A percentile compares a stretch with the other conserved stretches of the same genome.
These are phyloP conservation scores for Rhizopus sp. DNA, from an alignment of 371 early-diverging fungal genomes.

Conservation along the genomic window DNA sequence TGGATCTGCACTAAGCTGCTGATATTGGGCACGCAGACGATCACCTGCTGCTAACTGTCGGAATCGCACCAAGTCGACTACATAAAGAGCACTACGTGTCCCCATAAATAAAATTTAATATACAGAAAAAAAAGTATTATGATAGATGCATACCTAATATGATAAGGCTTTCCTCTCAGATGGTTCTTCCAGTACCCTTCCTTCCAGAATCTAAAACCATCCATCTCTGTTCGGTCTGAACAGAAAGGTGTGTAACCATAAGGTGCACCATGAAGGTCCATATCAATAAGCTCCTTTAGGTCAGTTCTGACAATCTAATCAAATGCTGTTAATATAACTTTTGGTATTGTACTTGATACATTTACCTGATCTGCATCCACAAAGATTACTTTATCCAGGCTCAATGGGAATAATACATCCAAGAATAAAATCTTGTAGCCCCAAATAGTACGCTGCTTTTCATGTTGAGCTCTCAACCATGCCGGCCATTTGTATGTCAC, in stretches of 20 bases:
- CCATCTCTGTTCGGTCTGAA: conserved; percentile 88
- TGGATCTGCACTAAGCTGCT: conserved; percentile 85
- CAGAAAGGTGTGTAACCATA: conserved; percentile 98
- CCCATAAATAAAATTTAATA: not conserved
- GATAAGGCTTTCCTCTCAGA: conserved; percentile 88
- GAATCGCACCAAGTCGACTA: conserved; percentile 90
- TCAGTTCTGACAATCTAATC: conserved; percentile 89
- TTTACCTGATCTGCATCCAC: conserved; percentile 95
- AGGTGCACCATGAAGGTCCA: conserved; percentile 90
- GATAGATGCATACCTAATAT: conserved; percentile 62
- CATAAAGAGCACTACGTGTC: conserved; percentile 79
- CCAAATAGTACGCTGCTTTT: conserved; percentile 97
- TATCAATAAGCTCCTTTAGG: conserved; percentile 84
- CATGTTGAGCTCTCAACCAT: conserved; percentile 89
- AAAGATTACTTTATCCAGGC: conserved; percentile 94
- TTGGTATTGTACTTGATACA: not conserved
- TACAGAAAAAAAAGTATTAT: not conserved
- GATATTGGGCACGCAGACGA: conserved; percentile 90
- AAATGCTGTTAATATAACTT: not conserved
- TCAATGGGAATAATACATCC: conserved; percentile 94
- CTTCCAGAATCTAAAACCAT: conserved; percentile 97
- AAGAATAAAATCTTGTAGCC: conserved; percentile 97
- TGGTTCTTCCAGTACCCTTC: conserved; percentile 94
- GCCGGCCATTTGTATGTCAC: conserved; percentile 98
- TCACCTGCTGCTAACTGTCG: conserved; percentile 94